Percentiles rank a stretch among this genome's conserved stretches.
phyloP scores from a whole-genome alignment of 2,329 filamentous ascomycete species.

The Dactylellina parvicollis region DNA sequence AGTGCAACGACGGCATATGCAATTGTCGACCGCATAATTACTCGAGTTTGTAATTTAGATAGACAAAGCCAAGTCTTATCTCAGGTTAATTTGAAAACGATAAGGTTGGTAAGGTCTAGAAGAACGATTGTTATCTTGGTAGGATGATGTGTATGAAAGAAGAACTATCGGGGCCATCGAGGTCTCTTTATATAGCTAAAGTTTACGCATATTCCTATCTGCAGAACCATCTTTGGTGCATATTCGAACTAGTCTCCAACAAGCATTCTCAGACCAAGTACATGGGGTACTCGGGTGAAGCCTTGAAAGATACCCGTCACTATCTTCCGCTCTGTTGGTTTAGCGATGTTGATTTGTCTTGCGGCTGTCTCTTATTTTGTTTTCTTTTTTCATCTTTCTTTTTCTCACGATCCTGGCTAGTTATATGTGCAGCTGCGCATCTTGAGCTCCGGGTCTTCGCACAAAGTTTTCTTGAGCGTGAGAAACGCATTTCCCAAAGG shows the following conservation, averaged over 20 bases:
- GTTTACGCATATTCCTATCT: too few species aligned
- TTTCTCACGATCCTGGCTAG: neutral
- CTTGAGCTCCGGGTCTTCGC: constrained; percentile 16
- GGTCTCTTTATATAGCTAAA: neutral
- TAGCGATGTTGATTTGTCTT: constrained; percentile 19
- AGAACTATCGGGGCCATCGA: neutral
- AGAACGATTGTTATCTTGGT: neutral
- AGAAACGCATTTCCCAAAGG: constrained; percentile 12
- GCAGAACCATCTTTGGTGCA: too few species aligned
- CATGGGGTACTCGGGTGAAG: too few species aligned
- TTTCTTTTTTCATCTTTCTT: constrained; percentile 19
- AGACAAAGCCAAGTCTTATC: too few species aligned
- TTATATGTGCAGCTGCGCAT: constrained; percentile 6
- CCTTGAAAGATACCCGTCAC: constrained; percentile 18
- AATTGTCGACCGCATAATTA: constrained; percentile 28
- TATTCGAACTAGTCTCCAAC: too few species aligned
- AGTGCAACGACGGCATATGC: constrained; percentile 18
- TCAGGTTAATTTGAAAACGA: too few species aligned
- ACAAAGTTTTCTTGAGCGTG: constrained; percentile 26
- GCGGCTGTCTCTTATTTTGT: neutral
- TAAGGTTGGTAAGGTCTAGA: too few species aligned
- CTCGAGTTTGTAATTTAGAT: too few species aligned
- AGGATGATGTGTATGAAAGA: neutral
- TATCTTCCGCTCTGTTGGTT: constrained; percentile 2
- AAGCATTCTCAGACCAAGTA: too few species aligned